phyloP scores from a whole-genome alignment of 208 protist genomes.

The Borovskyia barvae region DNA sequence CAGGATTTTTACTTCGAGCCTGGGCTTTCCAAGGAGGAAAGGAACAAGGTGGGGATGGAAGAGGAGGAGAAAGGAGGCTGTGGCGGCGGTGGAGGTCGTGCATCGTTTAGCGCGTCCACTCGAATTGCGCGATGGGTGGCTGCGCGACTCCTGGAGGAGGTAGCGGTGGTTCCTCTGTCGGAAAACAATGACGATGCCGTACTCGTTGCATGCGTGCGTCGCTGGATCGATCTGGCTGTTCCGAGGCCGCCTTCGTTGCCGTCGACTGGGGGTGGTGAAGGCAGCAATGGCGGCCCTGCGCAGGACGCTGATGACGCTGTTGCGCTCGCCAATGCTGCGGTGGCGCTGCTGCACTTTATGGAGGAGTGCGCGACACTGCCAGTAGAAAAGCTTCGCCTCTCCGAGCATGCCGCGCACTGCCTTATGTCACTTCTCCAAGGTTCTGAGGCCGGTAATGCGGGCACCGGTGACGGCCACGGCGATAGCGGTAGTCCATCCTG shows the following conservation, averaged over 20 bases:
- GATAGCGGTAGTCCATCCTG: background rate
- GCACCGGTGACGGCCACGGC: background rate
- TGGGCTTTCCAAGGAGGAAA: background rate
- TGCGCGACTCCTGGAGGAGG: conserved; percentile 37
- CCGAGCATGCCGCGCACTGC: conserved; percentile 25
- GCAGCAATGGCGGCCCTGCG: background rate
- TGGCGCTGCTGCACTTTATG: conserved; percentile 15
- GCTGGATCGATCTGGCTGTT: conserved; percentile 50
- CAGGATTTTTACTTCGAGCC: background rate
- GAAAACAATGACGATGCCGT: conserved; percentile 29
- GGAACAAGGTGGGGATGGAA: background rate
- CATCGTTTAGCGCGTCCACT: background rate
- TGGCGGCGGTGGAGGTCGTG: background rate
- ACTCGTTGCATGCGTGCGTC: conserved; percentile 53
- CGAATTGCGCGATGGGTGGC: conserved; percentile 45
- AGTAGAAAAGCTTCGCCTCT: conserved; percentile 26
- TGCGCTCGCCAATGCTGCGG: conserved; percentile 16
- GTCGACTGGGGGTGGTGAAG: background rate
- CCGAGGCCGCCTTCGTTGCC: background rate
- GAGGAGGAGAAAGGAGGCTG: background rate
- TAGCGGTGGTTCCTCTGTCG: conserved; percentile 30
- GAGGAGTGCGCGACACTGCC: conserved; percentile 29
- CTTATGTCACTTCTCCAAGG: conserved; percentile 44
- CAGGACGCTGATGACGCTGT: conserved; percentile 9
- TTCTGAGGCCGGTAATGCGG: background rate